These are phyloP conservation scores for Cyberlindnera mrakii DNA, from an alignment of 805 yeast genomes.

Conservation along the genomic window DNA sequence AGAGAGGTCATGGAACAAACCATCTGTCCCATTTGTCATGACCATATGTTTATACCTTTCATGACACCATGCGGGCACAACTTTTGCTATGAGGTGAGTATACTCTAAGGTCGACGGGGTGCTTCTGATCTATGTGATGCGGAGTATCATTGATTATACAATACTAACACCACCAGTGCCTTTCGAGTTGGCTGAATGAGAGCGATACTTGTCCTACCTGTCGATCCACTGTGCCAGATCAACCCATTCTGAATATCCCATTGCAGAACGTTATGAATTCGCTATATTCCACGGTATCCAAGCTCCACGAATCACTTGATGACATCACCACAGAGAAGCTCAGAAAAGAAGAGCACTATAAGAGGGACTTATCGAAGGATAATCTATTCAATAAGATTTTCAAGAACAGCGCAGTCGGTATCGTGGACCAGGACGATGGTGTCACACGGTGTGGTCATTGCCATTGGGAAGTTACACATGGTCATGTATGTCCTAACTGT, in stretches of 20 bases:
- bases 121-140: not conserved
- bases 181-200: slow-evolving; percentile 55
- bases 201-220: slow-evolving; percentile 67
- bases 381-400: slow-evolving; percentile 45
- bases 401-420: slow-evolving; percentile 40
- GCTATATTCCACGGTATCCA: slow-evolving; percentile 29
- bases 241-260: slow-evolving; percentile 49
- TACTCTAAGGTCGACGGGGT: not conserved
- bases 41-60: slow-evolving; percentile 60
- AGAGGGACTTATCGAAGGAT: slow-evolving; percentile 31
- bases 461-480: slow-evolving; percentile 69
- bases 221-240: slow-evolving; percentile 38
- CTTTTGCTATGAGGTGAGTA: slow-evolving; percentile 48
- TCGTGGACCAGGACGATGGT: slow-evolving; percentile 62
- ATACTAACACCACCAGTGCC: slow-evolving; percentile 28
- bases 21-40: slow-evolving; percentile 62
- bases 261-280: slow-evolving; percentile 41
- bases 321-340: slow-evolving; percentile 8
- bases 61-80: slow-evolving; percentile 66
- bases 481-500: slow-evolving; percentile 62
- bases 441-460: slow-evolving; percentile 70
- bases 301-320: slow-evolving; percentile 14
- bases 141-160: not conserved
- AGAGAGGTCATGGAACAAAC: slow-evolving; percentile 24
- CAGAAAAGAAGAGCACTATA: slow-evolving; percentile 30